A percentile compares a stretch with the other conserved stretches of the same genome.
Conservation (phyloP, 768 basidiomycete species). For the Tremella mesenterica region DNA sequence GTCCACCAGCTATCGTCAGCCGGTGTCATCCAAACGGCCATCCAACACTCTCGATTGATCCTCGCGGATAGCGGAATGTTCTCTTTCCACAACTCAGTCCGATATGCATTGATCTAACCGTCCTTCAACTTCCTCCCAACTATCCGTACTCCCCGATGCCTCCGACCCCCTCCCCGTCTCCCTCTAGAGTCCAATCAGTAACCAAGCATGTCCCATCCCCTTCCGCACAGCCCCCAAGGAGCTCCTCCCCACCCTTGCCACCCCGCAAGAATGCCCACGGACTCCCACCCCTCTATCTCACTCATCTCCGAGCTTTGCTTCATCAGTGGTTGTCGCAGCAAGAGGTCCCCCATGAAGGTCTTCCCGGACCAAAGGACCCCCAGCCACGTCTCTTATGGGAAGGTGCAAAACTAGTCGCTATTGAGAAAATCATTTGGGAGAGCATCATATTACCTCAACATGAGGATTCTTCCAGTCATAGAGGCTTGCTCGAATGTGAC, state of each 20-base stretch:
- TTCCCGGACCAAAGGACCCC: constrained; percentile 5
- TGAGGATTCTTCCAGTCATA: background rate
- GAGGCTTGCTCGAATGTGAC: constrained; percentile 19
- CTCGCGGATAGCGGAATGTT: too few species aligned
- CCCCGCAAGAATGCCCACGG: constrained; percentile 26
- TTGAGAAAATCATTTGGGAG: constrained; percentile 28
- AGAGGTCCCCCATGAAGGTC: constrained; percentile 5
- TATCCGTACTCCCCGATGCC: too few species aligned
- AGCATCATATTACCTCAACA: constrained; percentile 7
- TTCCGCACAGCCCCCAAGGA: too few species aligned
- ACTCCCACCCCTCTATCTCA: constrained; percentile 27
- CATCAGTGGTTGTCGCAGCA: constrained; percentile 36
- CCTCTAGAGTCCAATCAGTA: too few species aligned
- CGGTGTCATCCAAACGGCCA: too few species aligned
- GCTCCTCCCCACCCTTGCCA: constrained; percentile 20
- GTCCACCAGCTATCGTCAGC: too few species aligned
- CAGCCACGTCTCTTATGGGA: constrained; percentile 20
- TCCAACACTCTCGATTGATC: too few species aligned
- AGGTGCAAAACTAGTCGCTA: constrained; percentile 1
- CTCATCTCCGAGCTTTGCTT: constrained; percentile 20
- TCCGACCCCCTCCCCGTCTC: too few species aligned
- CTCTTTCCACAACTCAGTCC: too few species aligned
- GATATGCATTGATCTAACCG: too few species aligned
- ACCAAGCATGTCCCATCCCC: too few species aligned
- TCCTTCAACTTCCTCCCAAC: too few species aligned